Base-by-base conservation (phyloP, 257 asterid species). In the Solanum piurae region DNA sequence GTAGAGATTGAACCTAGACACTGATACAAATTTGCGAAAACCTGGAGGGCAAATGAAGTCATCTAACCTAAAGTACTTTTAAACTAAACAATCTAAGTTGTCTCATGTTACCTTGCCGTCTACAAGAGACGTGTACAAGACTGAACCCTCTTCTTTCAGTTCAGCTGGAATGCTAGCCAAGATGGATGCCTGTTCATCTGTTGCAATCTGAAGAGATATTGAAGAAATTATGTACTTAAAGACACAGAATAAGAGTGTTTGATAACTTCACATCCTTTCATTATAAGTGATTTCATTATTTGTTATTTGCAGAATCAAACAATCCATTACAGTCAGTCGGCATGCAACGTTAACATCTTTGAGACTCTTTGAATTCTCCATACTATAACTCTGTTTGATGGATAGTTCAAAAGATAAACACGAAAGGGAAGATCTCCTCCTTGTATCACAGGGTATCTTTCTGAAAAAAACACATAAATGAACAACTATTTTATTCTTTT, bases 81-180 rank as follows among this genome's bases (percentile, higher is more conserved):
- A 14, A 36, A 84, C 44, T 68, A 38, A 85, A 80, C 86, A 64
- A 85, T 91, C 75, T 68, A 85, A 87, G 89, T 86, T 8, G 74
- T 60, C 72, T 91, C 88, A 46, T 74, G 37, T 86, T 95, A 97
- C 99, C 99, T 97, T 91, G 66, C 98, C 98, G 11, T 97, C 98
- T 74, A 92, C 91, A n/a, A 97, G 95, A 88, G 98, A 91, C 88
- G 96, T 92, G 94, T 95, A 92, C 82, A 97, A 91, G 83, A 89
- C 90, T n/a, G 95, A 94, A 89, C 98, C 99, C 85, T 89, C 90
- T 69, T 95, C 99, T 89, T 95, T 92, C 82, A 89, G 62, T 80
- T 95, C 98, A 87, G 91, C 90, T 60, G 99, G 99, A 55, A 95
- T 90, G 94, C 95, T 92, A 74, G 96, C 90, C 93, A 97, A 91